phyloP scores from a whole-genome alignment of 2,329 filamentous ascomycete genomes.

The Colletotrichum sp. region DNA sequence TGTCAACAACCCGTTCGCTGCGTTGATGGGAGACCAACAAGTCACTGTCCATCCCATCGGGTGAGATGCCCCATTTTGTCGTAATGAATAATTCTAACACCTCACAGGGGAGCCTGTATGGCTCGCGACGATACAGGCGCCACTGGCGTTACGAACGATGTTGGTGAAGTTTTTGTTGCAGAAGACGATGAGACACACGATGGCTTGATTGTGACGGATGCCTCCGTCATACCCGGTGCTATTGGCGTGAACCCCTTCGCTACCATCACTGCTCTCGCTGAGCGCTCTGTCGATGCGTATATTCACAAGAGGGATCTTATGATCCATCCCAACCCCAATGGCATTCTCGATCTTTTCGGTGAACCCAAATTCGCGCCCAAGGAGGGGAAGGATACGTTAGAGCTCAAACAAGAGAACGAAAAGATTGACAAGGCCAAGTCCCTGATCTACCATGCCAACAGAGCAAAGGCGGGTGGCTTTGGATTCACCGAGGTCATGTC shows the following conservation, averaged over 20 bases:
- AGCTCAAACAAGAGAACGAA: constrained; percentile 36
- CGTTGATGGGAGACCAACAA: constrained; percentile 58
- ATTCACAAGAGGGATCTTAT: constrained; percentile 41
- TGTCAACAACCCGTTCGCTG: constrained; percentile 61
- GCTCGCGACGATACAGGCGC: constrained; percentile 59
- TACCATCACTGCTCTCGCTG: constrained; percentile 71
- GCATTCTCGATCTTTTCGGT: constrained; percentile 58
- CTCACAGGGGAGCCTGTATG: constrained; percentile 62
- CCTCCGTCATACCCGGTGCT: constrained; percentile 63
- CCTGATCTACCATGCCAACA: constrained; percentile 45
- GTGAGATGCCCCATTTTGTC: constrained; percentile 33
- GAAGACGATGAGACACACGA: constrained; percentile 52
- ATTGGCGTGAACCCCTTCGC: constrained; percentile 71
- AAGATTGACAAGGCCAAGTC: constrained; percentile 39
- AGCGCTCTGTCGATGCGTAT: constrained; percentile 62
- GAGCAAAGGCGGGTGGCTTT: constrained; percentile 52
- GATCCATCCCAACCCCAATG: constrained; percentile 51
- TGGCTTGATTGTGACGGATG: constrained; percentile 67
- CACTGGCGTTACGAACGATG: constrained; percentile 64
- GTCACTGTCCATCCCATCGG: constrained; percentile 72
- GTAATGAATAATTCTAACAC: constrained; percentile 13
- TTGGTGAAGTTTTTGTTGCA: constrained; percentile 64
- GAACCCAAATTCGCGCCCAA: constrained; percentile 40
- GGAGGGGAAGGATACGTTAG: constrained; percentile 15
- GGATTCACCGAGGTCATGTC: constrained; percentile 70